Conservation (phyloP, 495 filamentous ascomycete genomes). For the Pyrenula aspistea region DNA sequence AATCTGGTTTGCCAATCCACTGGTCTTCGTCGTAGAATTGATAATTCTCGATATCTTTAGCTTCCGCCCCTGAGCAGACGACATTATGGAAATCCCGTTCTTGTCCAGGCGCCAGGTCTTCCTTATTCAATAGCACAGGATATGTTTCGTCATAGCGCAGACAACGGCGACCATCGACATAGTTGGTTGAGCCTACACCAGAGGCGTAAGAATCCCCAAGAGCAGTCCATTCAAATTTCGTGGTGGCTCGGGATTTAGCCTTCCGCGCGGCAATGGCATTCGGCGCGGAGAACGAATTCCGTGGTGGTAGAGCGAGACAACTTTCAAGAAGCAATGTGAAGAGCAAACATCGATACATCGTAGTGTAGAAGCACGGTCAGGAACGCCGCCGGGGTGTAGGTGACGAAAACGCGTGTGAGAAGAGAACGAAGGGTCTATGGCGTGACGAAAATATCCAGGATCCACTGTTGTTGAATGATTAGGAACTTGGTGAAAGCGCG, state of each 20-base stretch:
- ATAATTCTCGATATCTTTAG: constrained; percentile 1
- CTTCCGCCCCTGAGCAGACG: not conserved
- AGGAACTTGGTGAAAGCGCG: too few relatives aligned
- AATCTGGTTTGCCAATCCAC: not conserved
- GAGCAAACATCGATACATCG: not conserved
- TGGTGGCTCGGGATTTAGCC: too few relatives aligned
- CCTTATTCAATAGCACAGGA: not conserved
- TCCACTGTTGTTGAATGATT: too few relatives aligned
- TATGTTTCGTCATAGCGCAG: constrained; percentile 1
- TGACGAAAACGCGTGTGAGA: too few relatives aligned
- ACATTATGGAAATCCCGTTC: constrained; percentile 1
- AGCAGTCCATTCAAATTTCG: not conserved
- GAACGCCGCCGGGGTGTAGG: too few relatives aligned
- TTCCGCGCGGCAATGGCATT: not conserved
- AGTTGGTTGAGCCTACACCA: not conserved
- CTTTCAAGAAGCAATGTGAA: not conserved
- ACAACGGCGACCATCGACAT: constrained; percentile 2
- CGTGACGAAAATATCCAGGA: too few relatives aligned
- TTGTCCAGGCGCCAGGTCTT: not conserved
- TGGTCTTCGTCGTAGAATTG: constrained; percentile 3
- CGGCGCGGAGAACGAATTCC: not conserved
- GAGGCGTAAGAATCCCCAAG: constrained; percentile 1
- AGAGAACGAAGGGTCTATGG: too few relatives aligned
- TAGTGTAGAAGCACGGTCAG: too few relatives aligned
- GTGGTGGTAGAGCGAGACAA: not conserved